Conservation (phyloP, 495 filamentous ascomycete species). For the Hypoxylon fuscum region DNA sequence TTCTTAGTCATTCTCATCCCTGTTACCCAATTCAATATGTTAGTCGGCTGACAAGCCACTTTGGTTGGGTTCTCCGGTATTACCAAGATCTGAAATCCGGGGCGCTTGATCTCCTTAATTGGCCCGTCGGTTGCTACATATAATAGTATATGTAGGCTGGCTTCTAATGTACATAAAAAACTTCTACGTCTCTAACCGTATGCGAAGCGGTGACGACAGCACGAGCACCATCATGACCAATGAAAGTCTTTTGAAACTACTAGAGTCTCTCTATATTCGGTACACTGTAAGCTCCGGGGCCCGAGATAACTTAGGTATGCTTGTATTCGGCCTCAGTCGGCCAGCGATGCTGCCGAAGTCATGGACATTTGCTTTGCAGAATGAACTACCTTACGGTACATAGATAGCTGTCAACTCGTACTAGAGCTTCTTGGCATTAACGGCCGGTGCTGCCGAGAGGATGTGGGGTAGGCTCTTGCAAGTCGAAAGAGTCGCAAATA, state of each 20-base stretch:
- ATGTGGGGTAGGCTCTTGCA: conserved; percentile 3
- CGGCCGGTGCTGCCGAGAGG: background rate
- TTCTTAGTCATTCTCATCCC: conserved; percentile 14
- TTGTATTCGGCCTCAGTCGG: too few species aligned
- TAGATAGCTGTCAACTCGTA: conserved; percentile 1
- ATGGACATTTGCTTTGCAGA: too few species aligned
- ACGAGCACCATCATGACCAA: too few species aligned
- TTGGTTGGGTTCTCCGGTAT: conserved; percentile 17
- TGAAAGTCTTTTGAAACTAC: background rate
- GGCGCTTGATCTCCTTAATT: conserved; percentile 1
- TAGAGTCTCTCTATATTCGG: background rate
- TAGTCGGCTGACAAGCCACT: conserved; percentile 17
- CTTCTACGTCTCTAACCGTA: conserved; percentile 1
- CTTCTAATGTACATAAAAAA: background rate
- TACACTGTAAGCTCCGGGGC: too few species aligned
- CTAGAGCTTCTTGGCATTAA: too few species aligned
- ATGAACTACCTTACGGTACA: background rate
- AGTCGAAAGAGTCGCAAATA: background rate
- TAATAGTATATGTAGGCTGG: background rate
- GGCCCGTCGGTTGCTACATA: background rate
- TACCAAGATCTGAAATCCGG: conserved; percentile 27
- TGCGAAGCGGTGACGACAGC: conserved; percentile 8
- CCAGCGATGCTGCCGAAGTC: background rate
- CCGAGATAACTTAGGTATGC: too few species aligned
- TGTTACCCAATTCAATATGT: conserved; percentile 17